Evolutionary conservation across 1,284 basidiomycete genomes (phyloP).

Genomic region (Heterobasidion irregulare): DNA sequence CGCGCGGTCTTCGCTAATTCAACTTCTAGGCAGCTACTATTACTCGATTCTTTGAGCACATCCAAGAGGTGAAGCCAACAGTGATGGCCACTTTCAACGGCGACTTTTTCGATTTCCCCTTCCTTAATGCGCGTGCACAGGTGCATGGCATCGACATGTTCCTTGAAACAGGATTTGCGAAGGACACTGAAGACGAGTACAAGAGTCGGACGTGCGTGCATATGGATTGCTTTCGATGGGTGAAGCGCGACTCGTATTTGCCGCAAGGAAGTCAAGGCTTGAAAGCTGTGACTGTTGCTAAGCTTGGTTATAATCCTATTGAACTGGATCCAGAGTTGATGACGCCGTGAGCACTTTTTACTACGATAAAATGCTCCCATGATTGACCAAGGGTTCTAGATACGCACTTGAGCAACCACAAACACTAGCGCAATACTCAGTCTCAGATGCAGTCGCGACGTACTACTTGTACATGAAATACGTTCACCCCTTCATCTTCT

Average conservation of each 20-base stretch:
- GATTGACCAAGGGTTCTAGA: conserved; percentile 28
- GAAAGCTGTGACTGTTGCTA: conserved; percentile 96
- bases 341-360: conserved; percentile 73
- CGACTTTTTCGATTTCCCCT: conserved; percentile 99
- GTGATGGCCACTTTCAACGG: conserved; percentile 99
- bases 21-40: conserved; percentile 62
- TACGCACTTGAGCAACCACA: conserved; percentile 98
- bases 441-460: conserved; percentile 98
- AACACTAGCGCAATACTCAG: conserved; percentile 93
- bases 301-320: conserved; percentile 95
- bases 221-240: conserved; percentile 99
- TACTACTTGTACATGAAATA: conserved; percentile 99
- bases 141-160: conserved; percentile 96
- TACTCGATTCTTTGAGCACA: conserved; percentile 87
- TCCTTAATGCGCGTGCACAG: conserved; percentile 84
- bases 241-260: conserved; percentile 98
- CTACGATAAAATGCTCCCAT: background rate
- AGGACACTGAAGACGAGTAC: conserved; percentile 92
- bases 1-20: background rate
- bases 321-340: conserved; percentile 98
- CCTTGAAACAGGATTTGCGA: conserved; percentile 88
- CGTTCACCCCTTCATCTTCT: conserved; percentile 99
- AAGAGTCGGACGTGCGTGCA: conserved; percentile 92
- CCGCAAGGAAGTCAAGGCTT: conserved; percentile 98
- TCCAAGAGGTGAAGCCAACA: conserved; percentile 89